A percentile compares a stretch with the other conserved stretches of the same genome.
phyloP scores from a whole-genome alignment of 805 yeast species.

The Diddensiella transvaalensis region DNA sequence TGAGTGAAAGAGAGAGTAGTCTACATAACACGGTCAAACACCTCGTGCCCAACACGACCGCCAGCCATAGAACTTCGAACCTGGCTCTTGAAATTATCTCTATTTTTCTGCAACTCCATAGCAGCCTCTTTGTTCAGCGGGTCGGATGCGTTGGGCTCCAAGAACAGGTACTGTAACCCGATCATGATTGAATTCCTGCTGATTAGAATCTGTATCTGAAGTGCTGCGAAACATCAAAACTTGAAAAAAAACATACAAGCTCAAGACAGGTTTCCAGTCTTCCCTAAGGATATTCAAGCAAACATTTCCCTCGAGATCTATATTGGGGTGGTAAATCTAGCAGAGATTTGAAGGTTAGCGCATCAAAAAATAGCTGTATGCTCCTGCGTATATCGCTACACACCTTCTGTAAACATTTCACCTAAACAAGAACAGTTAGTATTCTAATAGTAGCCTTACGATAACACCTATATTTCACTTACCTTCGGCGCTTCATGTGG shows the following conservation, averaged over 20 bases:
- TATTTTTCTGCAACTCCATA: slow-evolving; percentile 41
- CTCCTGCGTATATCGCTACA: background rate
- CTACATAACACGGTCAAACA: slow-evolving; percentile 56
- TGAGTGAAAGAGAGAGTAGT: background rate
- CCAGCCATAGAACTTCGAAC: slow-evolving; percentile 72
- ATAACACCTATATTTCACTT: no score
- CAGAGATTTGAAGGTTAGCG: background rate
- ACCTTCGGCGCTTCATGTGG: slow-evolving; percentile 95
- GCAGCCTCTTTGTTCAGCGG: slow-evolving; percentile 94
- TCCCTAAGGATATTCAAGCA: slow-evolving; percentile 88
- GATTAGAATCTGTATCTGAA: background rate
- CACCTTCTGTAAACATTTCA: slow-evolving; percentile 31
- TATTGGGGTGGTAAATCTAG: slow-evolving; percentile 89
- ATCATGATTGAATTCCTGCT: slow-evolving; percentile 63
- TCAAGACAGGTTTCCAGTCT: slow-evolving; percentile 94
- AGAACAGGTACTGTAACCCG: slow-evolving; percentile 78
- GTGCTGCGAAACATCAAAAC: background rate
- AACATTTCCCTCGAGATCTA: slow-evolving; percentile 84
- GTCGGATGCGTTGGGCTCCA: slow-evolving; percentile 89
- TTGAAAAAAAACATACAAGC: slow-evolving; percentile 37
- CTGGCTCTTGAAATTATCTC: slow-evolving; percentile 48
- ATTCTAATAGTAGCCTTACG: background rate
- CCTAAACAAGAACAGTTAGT: slow-evolving; percentile 18
- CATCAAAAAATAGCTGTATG: background rate
- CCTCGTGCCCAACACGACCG: slow-evolving; percentile 51